Evolutionary conservation across 2,329 filamentous ascomycete genomes (phyloP).

Genomic region (Emergomyces pasteurianus): DNA sequence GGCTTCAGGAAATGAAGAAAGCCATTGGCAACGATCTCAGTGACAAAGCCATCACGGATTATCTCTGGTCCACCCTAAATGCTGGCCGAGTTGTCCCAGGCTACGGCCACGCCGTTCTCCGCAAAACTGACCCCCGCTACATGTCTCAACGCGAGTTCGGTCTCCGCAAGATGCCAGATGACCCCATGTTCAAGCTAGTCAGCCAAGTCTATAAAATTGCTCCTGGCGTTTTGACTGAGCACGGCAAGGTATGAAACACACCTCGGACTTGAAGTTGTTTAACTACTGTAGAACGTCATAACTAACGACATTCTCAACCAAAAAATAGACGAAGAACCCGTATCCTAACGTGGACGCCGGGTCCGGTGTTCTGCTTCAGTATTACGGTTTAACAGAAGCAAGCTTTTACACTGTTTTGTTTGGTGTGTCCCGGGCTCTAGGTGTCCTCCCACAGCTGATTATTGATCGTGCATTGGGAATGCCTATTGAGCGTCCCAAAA

Average conservation of each 20-base stretch:
- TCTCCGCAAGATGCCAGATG: constrained; percentile 81
- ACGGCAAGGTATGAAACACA: constrained; percentile 59
- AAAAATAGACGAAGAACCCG: too few relatives aligned
- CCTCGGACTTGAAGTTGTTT: neutral
- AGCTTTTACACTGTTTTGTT: constrained; percentile 99
- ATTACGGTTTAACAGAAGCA: constrained; percentile 97
- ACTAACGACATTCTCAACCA: neutral
- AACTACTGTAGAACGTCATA: neutral
- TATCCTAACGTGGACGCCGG: constrained; percentile 98
- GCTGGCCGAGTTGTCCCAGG: constrained; percentile 90
- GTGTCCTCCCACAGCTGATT: constrained; percentile 98
- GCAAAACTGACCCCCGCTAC: constrained; percentile 99
- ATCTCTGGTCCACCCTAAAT: constrained; percentile 97
- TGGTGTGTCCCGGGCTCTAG: constrained; percentile 93
- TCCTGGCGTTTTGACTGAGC: constrained; percentile 92
- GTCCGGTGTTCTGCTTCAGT: constrained; percentile 97
- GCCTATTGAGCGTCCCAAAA: constrained; percentile 98
- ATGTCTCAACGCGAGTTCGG: constrained; percentile 96
- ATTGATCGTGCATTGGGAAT: constrained; percentile 96
- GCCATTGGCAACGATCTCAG: constrained; percentile 83
- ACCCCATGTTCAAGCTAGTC: constrained; percentile 99
- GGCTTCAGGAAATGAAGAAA: constrained; percentile 99
- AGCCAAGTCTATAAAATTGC: constrained; percentile 99
- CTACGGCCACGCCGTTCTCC: constrained; percentile 96
- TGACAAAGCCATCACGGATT: constrained; percentile 94